These are phyloP conservation scores for Triadica sebifera DNA, from an alignment of 345 rosid species.

Conservation along the genomic window DNA sequence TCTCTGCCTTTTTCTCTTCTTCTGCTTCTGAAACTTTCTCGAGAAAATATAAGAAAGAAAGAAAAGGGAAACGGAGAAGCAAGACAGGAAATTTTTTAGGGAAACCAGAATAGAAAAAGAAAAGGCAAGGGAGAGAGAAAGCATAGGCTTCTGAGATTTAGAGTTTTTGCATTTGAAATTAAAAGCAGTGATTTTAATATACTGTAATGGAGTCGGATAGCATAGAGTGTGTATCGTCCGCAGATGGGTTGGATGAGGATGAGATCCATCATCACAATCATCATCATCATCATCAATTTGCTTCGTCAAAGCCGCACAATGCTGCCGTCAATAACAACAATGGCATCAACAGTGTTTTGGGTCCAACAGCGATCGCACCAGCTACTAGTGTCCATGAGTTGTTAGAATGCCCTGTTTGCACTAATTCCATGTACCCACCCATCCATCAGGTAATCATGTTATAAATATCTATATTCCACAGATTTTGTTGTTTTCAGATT, in stretches of 20 bases:
- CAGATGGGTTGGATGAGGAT: conserved; percentile 63
- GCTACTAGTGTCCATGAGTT: conserved; percentile 63
- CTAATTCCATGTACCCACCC: conserved; percentile 59
- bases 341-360: conserved; percentile 38
- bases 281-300: conserved; percentile 48
- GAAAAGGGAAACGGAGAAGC: not conserved
- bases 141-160: not conserved
- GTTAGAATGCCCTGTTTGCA: conserved; percentile 59
- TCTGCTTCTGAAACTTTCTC: not conserved
- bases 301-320: conserved; percentile 56
- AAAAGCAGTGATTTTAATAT: not conserved
- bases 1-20: not conserved
- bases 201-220: conserved; percentile 65
- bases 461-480: no score
- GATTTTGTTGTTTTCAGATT: not conserved
- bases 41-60: not conserved
- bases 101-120: not conserved
- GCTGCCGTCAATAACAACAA: conserved; percentile 32
- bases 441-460: conserved; percentile 54
- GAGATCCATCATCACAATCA: conserved; percentile 59
- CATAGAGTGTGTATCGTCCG: conserved; percentile 73
- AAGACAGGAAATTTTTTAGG: not conserved
- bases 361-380: conserved; percentile 52
- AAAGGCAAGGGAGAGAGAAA: not conserved
- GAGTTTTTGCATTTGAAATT: not conserved